Conservation (phyloP, 208 protist species). For the Tritrichomonas musculus region DNA sequence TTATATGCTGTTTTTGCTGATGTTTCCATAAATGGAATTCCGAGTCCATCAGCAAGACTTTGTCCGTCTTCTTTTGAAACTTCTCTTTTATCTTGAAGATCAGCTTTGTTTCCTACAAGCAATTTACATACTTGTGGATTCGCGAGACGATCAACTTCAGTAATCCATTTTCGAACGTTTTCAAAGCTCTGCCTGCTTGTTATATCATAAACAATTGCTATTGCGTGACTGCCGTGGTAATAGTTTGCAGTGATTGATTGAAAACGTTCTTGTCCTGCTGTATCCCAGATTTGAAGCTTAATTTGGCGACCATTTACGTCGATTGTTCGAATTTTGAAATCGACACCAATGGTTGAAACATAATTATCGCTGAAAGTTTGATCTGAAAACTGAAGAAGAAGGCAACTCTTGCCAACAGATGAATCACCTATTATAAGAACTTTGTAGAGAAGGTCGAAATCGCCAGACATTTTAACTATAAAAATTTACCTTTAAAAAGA, state of each 20-base stretch:
- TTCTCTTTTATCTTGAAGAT: constrained; percentile 75
- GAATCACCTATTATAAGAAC: constrained; percentile 19
- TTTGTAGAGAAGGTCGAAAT: not conserved
- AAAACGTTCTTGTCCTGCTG: constrained; percentile 73
- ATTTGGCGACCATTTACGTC: constrained; percentile 46
- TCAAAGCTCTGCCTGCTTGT: constrained; percentile 50
- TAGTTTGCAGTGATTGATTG: constrained; percentile 71
- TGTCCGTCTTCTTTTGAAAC: not conserved
- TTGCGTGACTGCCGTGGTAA: constrained; percentile 94
- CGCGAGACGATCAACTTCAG: constrained; percentile 92
- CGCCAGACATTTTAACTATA: too few species aligned
- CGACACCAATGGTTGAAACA: constrained; percentile 95
- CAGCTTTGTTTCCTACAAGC: constrained; percentile 95
- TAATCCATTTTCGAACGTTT: constrained; percentile 57
- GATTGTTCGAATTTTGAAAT: constrained; percentile 66
- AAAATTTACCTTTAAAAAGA: too few species aligned
- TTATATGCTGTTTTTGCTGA: constrained; percentile 92
- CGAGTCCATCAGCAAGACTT: constrained; percentile 77
- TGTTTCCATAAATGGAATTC: constrained; percentile 97
- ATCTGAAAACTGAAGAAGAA: constrained; percentile 56
- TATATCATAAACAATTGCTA: constrained; percentile 76
- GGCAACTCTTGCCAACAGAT: constrained; percentile 54
- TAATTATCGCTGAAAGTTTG: constrained; percentile 74
- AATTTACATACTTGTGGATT: constrained; percentile 94
- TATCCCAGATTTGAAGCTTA: constrained; percentile 51